Percentiles rank a stretch among this genome's conserved stretches.
phyloP scores from a whole-genome alignment of 2,329 filamentous ascomycete species.

The Ophiostoma quercus region DNA sequence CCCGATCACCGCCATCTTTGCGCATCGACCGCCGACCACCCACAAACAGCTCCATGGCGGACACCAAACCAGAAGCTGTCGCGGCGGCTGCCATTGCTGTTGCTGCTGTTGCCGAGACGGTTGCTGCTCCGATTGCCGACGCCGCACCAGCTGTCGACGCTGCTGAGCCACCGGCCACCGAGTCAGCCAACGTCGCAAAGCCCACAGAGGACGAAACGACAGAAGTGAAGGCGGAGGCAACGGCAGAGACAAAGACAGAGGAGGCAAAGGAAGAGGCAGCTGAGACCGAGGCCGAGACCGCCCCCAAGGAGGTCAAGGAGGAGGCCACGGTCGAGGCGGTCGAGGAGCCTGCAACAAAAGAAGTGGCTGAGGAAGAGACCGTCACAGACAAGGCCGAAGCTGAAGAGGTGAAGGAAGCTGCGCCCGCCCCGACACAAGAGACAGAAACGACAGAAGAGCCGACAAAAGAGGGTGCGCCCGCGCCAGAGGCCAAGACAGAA shows the following conservation, averaged over 20 bases:
- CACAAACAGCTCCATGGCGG: not conserved
- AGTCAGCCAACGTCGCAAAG: not conserved
- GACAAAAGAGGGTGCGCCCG: not conserved
- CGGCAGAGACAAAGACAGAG: not conserved
- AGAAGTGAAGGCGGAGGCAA: not conserved
- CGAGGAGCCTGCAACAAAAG: not conserved
- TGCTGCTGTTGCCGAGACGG: not conserved
- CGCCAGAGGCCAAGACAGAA: not conserved
- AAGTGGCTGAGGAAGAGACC: not conserved
- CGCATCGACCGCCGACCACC: not conserved
- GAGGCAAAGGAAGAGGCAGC: not conserved
- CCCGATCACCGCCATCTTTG: not conserved
- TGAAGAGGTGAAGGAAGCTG: not conserved
- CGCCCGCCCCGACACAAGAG: not conserved
- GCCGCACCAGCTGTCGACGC: not conserved
- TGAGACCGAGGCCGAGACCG: too few species aligned
- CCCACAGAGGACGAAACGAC: not conserved
- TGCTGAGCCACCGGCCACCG: not conserved
- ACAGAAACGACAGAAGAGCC: not conserved
- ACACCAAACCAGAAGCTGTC: not conserved
- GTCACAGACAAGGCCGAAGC: not conserved
- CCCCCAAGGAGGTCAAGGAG: not conserved
- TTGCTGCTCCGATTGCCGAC: not conserved
- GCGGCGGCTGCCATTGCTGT: not conserved
- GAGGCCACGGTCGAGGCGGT: not conserved